A percentile compares a stretch with the other conserved stretches of the same genome.
Evolutionary conservation across 2,329 filamentous ascomycete species (phyloP).

Genomic region (Penicillium sp.): DNA sequence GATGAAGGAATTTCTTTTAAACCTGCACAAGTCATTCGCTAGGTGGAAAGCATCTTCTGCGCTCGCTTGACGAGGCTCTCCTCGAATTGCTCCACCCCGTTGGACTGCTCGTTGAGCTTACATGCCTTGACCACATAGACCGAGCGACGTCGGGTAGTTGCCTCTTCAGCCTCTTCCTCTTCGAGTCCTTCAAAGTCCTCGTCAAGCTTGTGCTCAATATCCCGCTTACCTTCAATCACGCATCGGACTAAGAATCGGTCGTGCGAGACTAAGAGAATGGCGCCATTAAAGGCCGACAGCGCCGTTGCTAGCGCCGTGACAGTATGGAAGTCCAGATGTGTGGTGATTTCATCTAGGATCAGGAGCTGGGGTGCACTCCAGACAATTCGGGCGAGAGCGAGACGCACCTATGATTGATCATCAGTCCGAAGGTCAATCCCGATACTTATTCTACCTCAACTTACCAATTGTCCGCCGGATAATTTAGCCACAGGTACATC

Average conservation of each 20-base stretch:
- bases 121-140: conserved; percentile 62
- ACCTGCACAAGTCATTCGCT: too few relatives aligned
- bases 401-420: conserved; percentile 44
- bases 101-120: conserved; percentile 54
- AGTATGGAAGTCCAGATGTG: conserved; percentile 80
- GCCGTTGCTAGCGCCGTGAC: conserved; percentile 68
- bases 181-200: conserved; percentile 49
- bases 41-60: conserved; percentile 40
- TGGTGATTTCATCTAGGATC: conserved; percentile 77
- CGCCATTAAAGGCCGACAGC: conserved; percentile 67
- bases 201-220: conserved; percentile 38
- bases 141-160: conserved; percentile 47
- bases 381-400: conserved; percentile 66
- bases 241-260: conserved; percentile 77
- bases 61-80: conserved; percentile 60
- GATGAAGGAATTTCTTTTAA: too few relatives aligned
- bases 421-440: neutral
- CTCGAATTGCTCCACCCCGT: conserved; percentile 66
- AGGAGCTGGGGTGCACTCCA: conserved; percentile 68
- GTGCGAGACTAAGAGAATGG: conserved; percentile 74
- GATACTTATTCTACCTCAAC: conserved; percentile 32
- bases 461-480: conserved; percentile 74
- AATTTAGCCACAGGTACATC: conserved; percentile 71
- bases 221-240: conserved; percentile 62
- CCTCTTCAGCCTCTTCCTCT: conserved; percentile 44